Conservation (phyloP, 768 basidiomycete genomes). For the Podaxis carcinomalis region DNA sequence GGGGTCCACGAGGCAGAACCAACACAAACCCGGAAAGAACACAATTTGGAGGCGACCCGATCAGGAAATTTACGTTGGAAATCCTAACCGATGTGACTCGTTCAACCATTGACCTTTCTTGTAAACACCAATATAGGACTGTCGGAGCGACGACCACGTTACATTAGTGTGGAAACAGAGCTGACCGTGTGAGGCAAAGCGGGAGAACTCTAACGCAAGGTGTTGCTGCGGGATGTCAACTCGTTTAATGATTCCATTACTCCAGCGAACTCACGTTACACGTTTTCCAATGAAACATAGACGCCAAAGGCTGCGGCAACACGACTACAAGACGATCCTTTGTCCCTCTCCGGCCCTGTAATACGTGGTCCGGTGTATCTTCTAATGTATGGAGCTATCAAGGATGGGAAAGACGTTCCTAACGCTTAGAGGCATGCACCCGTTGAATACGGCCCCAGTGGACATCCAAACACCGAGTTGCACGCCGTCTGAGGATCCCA, state of each 20-base stretch:
- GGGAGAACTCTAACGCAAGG: constrained; percentile 6
- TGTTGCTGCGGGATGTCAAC: constrained; percentile 2
- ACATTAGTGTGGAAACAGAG: background rate
- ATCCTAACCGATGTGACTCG: constrained; percentile 7
- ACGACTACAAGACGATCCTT: background rate
- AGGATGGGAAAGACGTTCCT: background rate
- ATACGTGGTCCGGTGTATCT: background rate
- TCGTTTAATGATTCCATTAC: background rate
- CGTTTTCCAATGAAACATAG: background rate
- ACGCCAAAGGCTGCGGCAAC: background rate
- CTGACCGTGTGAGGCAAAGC: constrained; percentile 3
- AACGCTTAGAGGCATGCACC: background rate
- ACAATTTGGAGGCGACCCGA: background rate
- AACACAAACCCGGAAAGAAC: constrained; percentile 6
- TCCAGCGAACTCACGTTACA: background rate
- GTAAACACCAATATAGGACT: background rate
- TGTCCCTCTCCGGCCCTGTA: background rate
- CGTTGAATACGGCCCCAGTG: background rate
- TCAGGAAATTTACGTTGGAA: constrained; percentile 8
- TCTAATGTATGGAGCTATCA: background rate
- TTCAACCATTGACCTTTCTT: background rate
- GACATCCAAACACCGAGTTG: background rate
- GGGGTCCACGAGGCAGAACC: constrained; percentile 9
- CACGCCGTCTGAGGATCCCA: background rate
- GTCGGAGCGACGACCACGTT: background rate